These are phyloP conservation scores for Mycena galericulata DNA, from an alignment of 768 basidiomycete species.

Conservation along the genomic window DNA sequence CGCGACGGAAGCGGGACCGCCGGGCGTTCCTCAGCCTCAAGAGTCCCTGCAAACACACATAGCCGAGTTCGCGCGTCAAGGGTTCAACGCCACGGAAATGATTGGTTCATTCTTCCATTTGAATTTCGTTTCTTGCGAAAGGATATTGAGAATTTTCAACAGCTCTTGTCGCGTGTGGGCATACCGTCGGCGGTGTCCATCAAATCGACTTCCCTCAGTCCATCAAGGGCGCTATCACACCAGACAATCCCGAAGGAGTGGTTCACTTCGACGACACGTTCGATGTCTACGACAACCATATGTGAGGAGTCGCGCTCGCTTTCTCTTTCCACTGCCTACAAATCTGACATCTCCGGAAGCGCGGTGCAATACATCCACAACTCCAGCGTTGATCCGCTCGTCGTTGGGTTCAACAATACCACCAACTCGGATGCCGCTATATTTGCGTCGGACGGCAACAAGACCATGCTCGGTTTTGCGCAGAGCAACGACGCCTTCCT, in stretches of 20 bases:
- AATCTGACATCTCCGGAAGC: not conserved
- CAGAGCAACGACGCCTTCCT: conserved; percentile 1
- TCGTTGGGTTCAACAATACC: not conserved
- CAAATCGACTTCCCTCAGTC: conserved; percentile 19
- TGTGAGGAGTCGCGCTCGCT: no score
- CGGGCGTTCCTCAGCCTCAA: conserved; percentile 21
- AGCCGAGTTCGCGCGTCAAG: conserved; percentile 11
- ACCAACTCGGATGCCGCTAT: conserved; percentile 21
- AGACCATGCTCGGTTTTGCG: conserved; percentile 19
- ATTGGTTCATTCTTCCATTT: conserved; percentile 14
- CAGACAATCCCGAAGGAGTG: conserved; percentile 19
- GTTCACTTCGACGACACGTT: conserved; percentile 30
- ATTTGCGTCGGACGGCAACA: conserved; percentile 19
- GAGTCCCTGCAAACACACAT: conserved; percentile 16
- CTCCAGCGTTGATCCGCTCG: conserved; percentile 15
- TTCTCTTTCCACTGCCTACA: no score
- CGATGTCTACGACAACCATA: no score
- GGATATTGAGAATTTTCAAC: not conserved
- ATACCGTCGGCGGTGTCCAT: conserved; percentile 22
- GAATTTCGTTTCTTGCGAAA: not conserved
- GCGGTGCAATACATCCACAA: conserved; percentile 19
- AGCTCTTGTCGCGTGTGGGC: conserved; percentile 32
- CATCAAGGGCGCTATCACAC: conserved; percentile 2
- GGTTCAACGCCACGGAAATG: conserved; percentile 31
- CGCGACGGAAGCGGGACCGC: conserved; percentile 16